These are phyloP conservation scores for Adiantum capillusveneris DNA, from an alignment of 75 land plant genomes.

Conservation along the genomic window DNA sequence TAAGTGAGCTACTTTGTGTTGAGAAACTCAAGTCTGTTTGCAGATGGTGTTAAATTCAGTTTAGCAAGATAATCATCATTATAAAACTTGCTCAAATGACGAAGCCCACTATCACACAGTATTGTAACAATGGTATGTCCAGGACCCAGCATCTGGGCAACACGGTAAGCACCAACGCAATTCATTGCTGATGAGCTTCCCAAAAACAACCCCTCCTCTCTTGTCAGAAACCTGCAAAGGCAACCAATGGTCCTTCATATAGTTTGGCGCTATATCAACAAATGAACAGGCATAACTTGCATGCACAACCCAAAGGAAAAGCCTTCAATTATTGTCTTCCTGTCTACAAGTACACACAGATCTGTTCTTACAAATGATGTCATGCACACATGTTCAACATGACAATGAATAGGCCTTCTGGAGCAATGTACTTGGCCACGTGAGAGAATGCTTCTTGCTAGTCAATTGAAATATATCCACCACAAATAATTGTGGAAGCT, in stretches of 20 bases:
- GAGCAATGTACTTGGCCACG: too few species aligned
- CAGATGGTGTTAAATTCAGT: conserved; percentile 59
- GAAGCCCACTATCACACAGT: conserved; percentile 92
- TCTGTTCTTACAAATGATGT: too few species aligned
- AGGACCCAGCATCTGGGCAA: conserved; percentile 77
- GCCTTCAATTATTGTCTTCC: too few species aligned
- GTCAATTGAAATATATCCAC: too few species aligned
- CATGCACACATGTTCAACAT: too few species aligned
- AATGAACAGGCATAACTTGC: too few species aligned
- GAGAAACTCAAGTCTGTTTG: conserved; percentile 70
- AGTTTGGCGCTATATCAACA: too few species aligned
- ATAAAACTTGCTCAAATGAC: conserved; percentile 90
- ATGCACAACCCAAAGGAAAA: too few species aligned
- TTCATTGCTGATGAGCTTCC: conserved; percentile 99
- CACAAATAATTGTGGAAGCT: too few species aligned
- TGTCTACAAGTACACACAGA: too few species aligned
- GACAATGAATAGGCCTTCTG: too few species aligned
- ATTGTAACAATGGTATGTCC: conserved; percentile 97
- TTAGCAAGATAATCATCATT: conserved; percentile 56
- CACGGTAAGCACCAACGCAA: conserved; percentile 90
- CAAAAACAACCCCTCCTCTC: conserved; percentile 86
- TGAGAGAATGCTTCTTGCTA: too few species aligned
- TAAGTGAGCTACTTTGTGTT: conserved; percentile 7
- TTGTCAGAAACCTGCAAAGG: conserved; percentile 63
- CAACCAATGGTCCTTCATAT: not conserved